Evolutionary conservation across 1,139 yeast genomes (phyloP), one percentile per base, ranked within the genome.

Genomic region (Taiozyma onychis): DNA sequence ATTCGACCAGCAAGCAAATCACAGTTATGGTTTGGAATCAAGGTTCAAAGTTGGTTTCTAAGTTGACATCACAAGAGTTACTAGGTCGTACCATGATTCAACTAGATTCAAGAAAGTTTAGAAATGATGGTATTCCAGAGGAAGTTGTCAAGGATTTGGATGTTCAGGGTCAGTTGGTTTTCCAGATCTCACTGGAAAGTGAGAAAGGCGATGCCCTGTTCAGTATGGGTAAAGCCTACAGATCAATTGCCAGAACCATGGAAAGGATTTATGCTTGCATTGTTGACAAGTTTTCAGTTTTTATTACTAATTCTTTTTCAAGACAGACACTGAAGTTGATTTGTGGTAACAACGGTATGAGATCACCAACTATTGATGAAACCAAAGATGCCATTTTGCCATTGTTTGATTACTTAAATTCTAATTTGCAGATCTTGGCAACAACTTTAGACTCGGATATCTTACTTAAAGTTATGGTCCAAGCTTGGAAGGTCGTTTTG

Each of bases 11-110:
- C 48, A 55, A 61, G 18, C 72, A 78, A 1, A 60, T 88, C 2
- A 76, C 81, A 0, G 76, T 81, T 1, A 83, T 87, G 1, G 81
- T 88, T 0, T 89, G 96, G 96, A 88, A 85, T 61, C 86, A 81
- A 48, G 75, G 74, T 24, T 56, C 74, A 26, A 61, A 39, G 28
- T 61, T 78, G n/a, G 41, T 37, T 11, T 18, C 41, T 4, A 47
- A 68, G 4, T 61, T 78, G 16, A 75, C 80, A 1, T 76, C 80
- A 21, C 88, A 85, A 55, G 81, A 82, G 13, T 70, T 87, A 9
- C 81, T 88, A 62, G 96, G 96, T 0, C 73, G 89, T 49, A 78
- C 88, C 0, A 67, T 78, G 21, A 60, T 88, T 26, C 79, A 78
- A 52, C 66, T 89, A 26, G 88, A 86, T 55, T 89, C 93, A 6